Base-by-base conservation (phyloP, 2,329 filamentous ascomycete species). In the Graphiopsis chlorocephala region DNA sequence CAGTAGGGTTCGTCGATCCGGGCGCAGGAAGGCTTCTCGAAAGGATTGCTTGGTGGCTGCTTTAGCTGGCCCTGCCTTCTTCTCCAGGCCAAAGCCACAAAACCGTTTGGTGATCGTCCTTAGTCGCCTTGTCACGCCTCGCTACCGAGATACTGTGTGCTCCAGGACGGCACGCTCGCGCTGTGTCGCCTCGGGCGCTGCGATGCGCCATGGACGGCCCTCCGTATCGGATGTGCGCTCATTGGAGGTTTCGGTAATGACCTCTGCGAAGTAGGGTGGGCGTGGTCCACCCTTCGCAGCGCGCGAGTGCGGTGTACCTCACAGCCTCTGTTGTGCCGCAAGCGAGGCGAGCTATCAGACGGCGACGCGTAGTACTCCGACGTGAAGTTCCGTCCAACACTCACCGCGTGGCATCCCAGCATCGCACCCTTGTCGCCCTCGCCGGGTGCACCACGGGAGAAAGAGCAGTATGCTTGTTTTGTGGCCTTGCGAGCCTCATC, bases 41-140 rank as follows among this genome's bases (percentile, higher is more conserved):
- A 62, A 42, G 47, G 14, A 29, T 28, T 28, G 26, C 14, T 8
- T 33, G n/a, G 45, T 35, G 45, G 45, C 29, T 33, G 57, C 17
- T n/a, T 17, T 42, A 17, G 17, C 35, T 42, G 35, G 35, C 35
- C 35, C 45, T 26, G 56, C 31, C 48, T 60, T n/a, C 31, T 42
- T 53, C 59, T 38, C 48, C 59, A 42, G 20, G 15, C 48, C 42
- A 38, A 23, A 25, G 33, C 56, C 25, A 50, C 58, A 56, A 56
- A 62, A 8, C 59, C 47, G 59, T 62, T 53, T 53, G 59, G 26
- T 48, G 59, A 62, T 62, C 59, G 33, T 53, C 45, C 42, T 23
- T 33, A 31, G 26, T 26, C 33, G 45, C 45, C 45, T 35, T 61
- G 58, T 45, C 47, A 2, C 28, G 59, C 47, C 59, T 62, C 59